Conservation (phyloP, 2,329 filamentous ascomycete species). For the Diaporthe vaccinii region DNA sequence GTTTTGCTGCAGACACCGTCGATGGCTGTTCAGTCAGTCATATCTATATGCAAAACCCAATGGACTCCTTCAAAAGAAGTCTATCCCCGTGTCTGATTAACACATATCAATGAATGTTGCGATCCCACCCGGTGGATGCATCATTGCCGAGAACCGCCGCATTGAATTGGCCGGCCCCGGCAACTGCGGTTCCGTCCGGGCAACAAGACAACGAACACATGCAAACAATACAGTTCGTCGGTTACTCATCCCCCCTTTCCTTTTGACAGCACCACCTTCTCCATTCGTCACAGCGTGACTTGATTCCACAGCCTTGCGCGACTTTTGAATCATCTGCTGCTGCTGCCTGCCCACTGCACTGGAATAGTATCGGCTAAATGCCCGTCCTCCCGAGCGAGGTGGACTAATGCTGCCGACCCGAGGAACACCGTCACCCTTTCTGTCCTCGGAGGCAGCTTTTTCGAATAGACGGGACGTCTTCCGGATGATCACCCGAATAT, state of each 20-base stretch:
- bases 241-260: neutral
- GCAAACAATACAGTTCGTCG: slow-evolving; percentile 5
- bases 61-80: neutral
- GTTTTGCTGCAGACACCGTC: neutral
- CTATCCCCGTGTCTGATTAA: neutral
- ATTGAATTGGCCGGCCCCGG: slow-evolving; percentile 26
- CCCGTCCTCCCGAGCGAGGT: neutral
- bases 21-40: neutral
- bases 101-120: neutral
- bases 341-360: neutral
- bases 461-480: neutral
- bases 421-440: neutral
- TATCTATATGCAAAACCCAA: no score
- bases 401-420: slow-evolving; percentile 9
- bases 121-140: slow-evolving; percentile 8
- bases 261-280: neutral
- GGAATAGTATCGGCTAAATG: slow-evolving; percentile 5
- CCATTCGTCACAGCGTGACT: neutral
- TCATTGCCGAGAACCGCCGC: slow-evolving; percentile 29
- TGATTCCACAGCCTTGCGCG: neutral
- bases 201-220: neutral
- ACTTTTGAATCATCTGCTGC: neutral
- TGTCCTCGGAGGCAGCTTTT: neutral
- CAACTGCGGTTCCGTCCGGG: slow-evolving; percentile 1
- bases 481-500: neutral